Percentiles rank a stretch among this genome's conserved stretches.
Conservation (phyloP, 345 rosid species). For the Dovyalis caffra region DNA sequence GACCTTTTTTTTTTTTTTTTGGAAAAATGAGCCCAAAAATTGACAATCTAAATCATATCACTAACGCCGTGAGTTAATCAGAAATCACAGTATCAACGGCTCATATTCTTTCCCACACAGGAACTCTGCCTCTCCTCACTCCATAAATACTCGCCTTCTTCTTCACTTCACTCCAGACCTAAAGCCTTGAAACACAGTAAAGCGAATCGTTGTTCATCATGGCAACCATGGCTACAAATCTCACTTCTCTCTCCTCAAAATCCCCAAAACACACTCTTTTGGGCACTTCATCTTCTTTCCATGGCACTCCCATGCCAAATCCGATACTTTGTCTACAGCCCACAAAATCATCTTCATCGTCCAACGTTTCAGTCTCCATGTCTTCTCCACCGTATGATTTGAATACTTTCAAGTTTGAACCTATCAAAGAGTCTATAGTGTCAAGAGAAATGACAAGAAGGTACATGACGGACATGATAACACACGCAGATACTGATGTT, state of each 20-base stretch:
- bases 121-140: neutral
- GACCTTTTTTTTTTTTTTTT: too few relatives aligned
- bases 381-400: constrained; percentile 40
- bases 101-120: neutral
- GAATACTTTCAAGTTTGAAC: constrained; percentile 50
- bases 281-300: constrained; percentile 41
- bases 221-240: constrained; percentile 50
- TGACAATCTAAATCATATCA: too few relatives aligned
- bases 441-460: constrained; percentile 70
- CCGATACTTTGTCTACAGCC: constrained; percentile 26
- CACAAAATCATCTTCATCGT: constrained; percentile 5
- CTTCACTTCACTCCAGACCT: neutral
- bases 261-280: constrained; percentile 23
- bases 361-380: constrained; percentile 20
- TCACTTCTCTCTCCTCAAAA: constrained; percentile 41
- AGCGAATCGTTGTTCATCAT: constrained; percentile 15
- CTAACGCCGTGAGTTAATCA: too few relatives aligned
- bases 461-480: constrained; percentile 75
- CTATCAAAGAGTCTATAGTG: constrained; percentile 64
- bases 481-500: constrained; percentile 68
- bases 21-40: too few relatives aligned
- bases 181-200: neutral
- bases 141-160: constrained; percentile 23
- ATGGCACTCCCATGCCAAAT: constrained; percentile 36
- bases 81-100: neutral